Evolutionary conservation across 441 rosid species (phyloP), one percentile per base, ranked within the genome.

Genomic region (Breynia disticha): DNA sequence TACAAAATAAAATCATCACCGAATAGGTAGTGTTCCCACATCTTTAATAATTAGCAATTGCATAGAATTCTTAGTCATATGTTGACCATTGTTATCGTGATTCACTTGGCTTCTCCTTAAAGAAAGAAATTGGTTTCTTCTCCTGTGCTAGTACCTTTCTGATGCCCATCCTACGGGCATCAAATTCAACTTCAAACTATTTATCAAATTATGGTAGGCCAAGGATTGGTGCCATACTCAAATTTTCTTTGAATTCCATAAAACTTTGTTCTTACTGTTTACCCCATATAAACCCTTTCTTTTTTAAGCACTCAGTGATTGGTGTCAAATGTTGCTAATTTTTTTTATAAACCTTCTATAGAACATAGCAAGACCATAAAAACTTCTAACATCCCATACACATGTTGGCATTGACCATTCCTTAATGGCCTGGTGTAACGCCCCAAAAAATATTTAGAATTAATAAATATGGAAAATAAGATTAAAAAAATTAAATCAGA

Each of bases 41-140:
- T 43, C 6, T 15, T 13, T 1, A 57, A 4, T 1, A 47, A 35
- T 13, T 19, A 9, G 48, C 28, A 12, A 57, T 11, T 1, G 37
- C 54, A 48, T 47, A 57, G 11, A 47, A 48, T 11, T 57, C 61
- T 16, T 44, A 2, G 24, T 57, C 35, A 38, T 57, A 57, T 3
- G 37, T 57, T 2, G 20, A 17, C 28, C 46, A 37, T 0, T 24
- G 19, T 3, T 0, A 11, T 3, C 18, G 50, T 13, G 28, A 0
- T 11, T 44, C 44, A 1, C 18, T 4, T 10, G 43, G 24, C 42
- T 41, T 60, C 5, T 60, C 49, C 16, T 18, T 51, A 16, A 50
- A 60, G 17, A 19, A 50, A 0, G 45, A 28, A 1, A 50, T 18
- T 0, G 56, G 28, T 5, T 11, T 9, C 7, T 19, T 21, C 5